phyloP scores from a whole-genome alignment of 495 filamentous ascomycete genomes.

The Melanomma pulvis-pyrius region DNA sequence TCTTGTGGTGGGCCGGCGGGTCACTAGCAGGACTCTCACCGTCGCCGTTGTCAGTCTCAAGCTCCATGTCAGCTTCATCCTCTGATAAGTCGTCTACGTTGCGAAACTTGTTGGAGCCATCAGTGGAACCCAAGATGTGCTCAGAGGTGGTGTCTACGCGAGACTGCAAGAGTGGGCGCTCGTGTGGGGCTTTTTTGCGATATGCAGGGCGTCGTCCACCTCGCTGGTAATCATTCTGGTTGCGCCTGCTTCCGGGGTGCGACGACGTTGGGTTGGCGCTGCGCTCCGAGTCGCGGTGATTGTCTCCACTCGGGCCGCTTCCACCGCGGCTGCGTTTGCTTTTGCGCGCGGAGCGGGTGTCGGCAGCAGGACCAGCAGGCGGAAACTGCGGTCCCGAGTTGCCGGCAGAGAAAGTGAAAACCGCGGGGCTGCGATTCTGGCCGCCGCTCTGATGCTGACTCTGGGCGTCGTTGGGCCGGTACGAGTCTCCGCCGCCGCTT shows the following conservation, averaged over 20 bases:
- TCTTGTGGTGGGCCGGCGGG: slow-evolving; percentile 20
- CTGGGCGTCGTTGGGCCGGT: background rate
- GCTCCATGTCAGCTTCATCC: slow-evolving; percentile 27
- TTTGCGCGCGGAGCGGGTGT: background rate
- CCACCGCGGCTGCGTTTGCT: background rate
- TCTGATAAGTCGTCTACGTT: slow-evolving; percentile 36
- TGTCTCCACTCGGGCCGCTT: background rate
- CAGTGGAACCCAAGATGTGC: slow-evolving; percentile 32
- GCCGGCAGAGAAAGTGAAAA: slow-evolving; percentile 15
- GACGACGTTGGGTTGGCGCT: background rate
- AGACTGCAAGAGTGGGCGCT: slow-evolving; percentile 33
- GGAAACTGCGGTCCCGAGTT: slow-evolving; percentile 2
- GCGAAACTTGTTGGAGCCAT: slow-evolving; percentile 31
- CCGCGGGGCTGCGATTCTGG: background rate
- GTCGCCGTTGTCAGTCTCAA: slow-evolving; percentile 11
- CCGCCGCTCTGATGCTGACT: background rate
- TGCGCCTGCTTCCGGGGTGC: background rate
- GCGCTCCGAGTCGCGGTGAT: background rate
- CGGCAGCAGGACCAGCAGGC: background rate
- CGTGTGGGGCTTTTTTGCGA: slow-evolving; percentile 18
- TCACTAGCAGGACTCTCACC: background rate
- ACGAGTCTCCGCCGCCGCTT: slow-evolving; percentile 14
- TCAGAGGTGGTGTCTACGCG: slow-evolving; percentile 30
- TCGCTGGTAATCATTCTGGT: background rate
- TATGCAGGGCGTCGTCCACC: slow-evolving; percentile 3